Evolutionary conservation across 441 rosid genomes (phyloP).

Genomic region (Geranium incanum): DNA sequence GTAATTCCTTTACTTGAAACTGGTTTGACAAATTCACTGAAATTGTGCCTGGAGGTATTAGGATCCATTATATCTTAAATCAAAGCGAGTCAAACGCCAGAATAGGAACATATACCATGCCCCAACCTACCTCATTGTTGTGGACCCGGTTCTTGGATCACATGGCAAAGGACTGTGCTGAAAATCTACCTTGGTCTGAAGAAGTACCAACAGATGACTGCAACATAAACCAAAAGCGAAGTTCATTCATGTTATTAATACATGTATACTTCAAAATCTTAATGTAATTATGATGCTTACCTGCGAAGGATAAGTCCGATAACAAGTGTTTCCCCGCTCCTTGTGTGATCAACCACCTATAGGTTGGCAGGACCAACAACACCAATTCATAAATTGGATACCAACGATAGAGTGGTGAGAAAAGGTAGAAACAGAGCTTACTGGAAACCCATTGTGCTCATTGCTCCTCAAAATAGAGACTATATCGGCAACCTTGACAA

Average conservation of each 20-base stretch:
- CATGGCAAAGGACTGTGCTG: constrained; percentile 89
- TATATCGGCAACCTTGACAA: constrained; percentile 78
- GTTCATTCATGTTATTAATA: constrained; percentile 15
- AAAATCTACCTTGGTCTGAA: constrained; percentile 88
- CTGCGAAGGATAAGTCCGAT: constrained; percentile 91
- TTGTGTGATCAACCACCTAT: constrained; percentile 83
- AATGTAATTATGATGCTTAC: constrained; percentile 29
- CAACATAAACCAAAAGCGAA: constrained; percentile 24
- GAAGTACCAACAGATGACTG: constrained; percentile 96
- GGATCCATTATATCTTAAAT: constrained; percentile 14
- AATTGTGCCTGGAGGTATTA: constrained; percentile 61
- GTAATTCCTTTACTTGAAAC: constrained; percentile 91
- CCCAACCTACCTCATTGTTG: constrained; percentile 43
- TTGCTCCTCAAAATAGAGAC: constrained; percentile 76
- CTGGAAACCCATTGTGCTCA: constrained; percentile 92
- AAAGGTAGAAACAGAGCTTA: constrained; percentile 31
- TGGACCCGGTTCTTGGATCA: constrained; percentile 49
- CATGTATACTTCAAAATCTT: constrained; percentile 2
- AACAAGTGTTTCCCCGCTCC: constrained; percentile 87
- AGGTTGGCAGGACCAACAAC: constrained; percentile 12
- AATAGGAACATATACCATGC: constrained; percentile 5
- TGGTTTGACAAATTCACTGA: constrained; percentile 89
- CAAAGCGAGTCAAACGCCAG: constrained; percentile 2
- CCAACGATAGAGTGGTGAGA: constrained; percentile 13
- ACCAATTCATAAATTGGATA: constrained; percentile 16